A percentile compares a stretch with the other conserved stretches of the same genome.
Conservation (phyloP, 139 green algal genomes). For the Raphidocelis subcapitata region DNA sequence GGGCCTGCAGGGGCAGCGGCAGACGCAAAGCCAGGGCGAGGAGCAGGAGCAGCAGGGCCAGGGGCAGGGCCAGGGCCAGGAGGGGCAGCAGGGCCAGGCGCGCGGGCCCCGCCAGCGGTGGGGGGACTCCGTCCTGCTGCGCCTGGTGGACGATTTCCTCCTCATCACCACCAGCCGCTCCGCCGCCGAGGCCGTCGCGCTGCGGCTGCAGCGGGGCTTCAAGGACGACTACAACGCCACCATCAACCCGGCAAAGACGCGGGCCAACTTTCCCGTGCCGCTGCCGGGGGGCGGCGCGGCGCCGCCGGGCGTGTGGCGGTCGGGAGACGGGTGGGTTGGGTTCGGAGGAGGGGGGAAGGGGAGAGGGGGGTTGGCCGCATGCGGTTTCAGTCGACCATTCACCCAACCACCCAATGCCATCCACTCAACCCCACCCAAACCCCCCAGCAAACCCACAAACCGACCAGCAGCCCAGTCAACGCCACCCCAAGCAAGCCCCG, state of each 20-base stretch:
- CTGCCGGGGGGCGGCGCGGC: slow-evolving; percentile 13
- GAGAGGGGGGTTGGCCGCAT: no score
- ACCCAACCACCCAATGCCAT: no score
- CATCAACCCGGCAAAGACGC: slow-evolving; percentile 88
- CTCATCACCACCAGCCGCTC: slow-evolving; percentile 62
- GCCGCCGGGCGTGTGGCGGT: slow-evolving; percentile 21
- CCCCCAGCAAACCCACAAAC: no score
- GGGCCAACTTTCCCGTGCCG: slow-evolving; percentile 62
- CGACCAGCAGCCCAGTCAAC: no score
- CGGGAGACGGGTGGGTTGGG: slow-evolving; percentile 31
- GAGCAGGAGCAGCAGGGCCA: background rate
- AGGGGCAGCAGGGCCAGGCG: slow-evolving; percentile 1
- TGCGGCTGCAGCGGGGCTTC: slow-evolving; percentile 48
- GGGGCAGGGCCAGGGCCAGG: background rate
- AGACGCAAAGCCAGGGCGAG: background rate
- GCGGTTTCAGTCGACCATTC: no score
- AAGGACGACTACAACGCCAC: slow-evolving; percentile 44
- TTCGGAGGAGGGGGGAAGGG: no score
- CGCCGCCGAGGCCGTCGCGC: slow-evolving; percentile 56
- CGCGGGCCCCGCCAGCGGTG: background rate
- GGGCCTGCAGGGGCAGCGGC: background rate
- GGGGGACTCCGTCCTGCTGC: slow-evolving; percentile 59
- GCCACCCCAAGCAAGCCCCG: background rate
- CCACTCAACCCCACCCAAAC: no score
- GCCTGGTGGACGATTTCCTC: slow-evolving; percentile 89